Percentiles rank a stretch among this genome's conserved stretches.
Evolutionary conservation across 495 filamentous ascomycete species (phyloP).

Genomic region (Penicillium desertorum): DNA sequence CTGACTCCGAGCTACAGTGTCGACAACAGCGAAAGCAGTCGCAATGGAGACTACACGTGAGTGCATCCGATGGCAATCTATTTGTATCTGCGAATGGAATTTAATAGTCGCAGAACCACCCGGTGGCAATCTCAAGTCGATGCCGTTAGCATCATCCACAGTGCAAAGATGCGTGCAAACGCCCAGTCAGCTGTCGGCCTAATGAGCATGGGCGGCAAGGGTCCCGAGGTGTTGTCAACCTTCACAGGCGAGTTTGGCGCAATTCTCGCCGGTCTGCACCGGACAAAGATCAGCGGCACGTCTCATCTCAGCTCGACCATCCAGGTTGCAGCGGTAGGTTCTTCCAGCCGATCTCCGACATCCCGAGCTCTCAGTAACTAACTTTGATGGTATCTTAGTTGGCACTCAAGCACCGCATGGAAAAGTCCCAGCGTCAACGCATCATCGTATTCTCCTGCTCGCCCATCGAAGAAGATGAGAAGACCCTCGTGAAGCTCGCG

Average conservation of each 20-base stretch:
- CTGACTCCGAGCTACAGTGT: conserved; percentile 56
- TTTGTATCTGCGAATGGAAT: conserved; percentile 4
- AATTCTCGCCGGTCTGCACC: conserved; percentile 88
- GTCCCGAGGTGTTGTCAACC: conserved; percentile 93
- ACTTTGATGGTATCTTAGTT: conserved; percentile 52
- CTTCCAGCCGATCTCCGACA: neutral
- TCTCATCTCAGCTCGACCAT: conserved; percentile 88
- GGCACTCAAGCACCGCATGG: conserved; percentile 96
- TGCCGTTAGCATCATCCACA: conserved; percentile 91
- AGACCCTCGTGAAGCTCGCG: conserved; percentile 81
- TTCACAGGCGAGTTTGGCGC: conserved; percentile 94
- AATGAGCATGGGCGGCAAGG: conserved; percentile 98
- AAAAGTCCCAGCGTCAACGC: conserved; percentile 91
- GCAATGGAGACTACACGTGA: conserved; percentile 88
- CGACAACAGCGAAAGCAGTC: conserved; percentile 96
- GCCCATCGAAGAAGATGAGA: conserved; percentile 84
- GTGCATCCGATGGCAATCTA: conserved; percentile 11
- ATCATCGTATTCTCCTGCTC: conserved; percentile 96
- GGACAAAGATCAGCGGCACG: conserved; percentile 87
- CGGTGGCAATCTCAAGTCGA: conserved; percentile 95
- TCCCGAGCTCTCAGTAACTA: conserved; percentile 9
- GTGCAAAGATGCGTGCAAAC: conserved; percentile 88
- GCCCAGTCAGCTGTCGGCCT: conserved; percentile 95
- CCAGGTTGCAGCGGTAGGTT: conserved; percentile 86
- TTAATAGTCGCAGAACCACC: conserved; percentile 61